Evolutionary conservation across 176 grass and related monocot genomes (phyloP).

Genomic region (Phragmites australis): DNA sequence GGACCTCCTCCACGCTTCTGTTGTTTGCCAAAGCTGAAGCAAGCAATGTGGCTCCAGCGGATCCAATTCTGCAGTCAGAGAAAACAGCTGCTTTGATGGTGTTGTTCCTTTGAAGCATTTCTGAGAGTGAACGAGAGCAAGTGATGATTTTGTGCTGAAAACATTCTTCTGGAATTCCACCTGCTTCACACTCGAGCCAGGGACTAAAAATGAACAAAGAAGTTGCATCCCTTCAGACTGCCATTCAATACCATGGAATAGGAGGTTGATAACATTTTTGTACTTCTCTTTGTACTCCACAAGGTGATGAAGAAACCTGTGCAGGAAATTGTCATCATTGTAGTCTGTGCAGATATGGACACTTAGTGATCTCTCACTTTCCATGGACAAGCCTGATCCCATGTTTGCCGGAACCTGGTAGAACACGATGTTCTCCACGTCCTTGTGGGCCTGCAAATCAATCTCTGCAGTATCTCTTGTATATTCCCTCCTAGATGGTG

Average conservation of each 20-base stretch:
- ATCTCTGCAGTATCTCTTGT: conserved; percentile 27
- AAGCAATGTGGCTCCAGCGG: conserved; percentile 56
- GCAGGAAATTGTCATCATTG: conserved; percentile 45
- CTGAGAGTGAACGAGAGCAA: conserved; percentile 48
- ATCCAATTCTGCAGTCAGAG: conserved; percentile 66
- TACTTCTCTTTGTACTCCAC: conserved; percentile 40
- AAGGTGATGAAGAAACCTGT: conserved; percentile 58
- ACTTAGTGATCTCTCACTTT: conserved; percentile 68
- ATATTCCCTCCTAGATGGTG: conserved; percentile 19
- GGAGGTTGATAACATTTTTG: conserved; percentile 55
- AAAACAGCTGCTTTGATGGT: conserved; percentile 64
- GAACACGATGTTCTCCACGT: conserved; percentile 39
- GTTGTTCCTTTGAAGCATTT: conserved; percentile 62
- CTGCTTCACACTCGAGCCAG: conserved; percentile 57
- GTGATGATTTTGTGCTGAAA: conserved; percentile 51
- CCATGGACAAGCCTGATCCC: conserved; percentile 45
- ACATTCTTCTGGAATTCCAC: conserved; percentile 80
- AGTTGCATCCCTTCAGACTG: conserved; percentile 44
- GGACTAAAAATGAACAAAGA: conserved; percentile 51
- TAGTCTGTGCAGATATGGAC: conserved; percentile 52
- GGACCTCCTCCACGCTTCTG: conserved; percentile 75
- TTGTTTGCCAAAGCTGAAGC: conserved; percentile 76
- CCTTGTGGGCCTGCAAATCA: conserved; percentile 41
- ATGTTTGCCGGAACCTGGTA: conserved; percentile 44
- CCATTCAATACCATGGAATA: conserved; percentile 85